Percentiles rank a stretch among this genome's conserved stretches.
Conservation (phyloP, 345 rosid genomes). For the Corymbia maculata region DNA sequence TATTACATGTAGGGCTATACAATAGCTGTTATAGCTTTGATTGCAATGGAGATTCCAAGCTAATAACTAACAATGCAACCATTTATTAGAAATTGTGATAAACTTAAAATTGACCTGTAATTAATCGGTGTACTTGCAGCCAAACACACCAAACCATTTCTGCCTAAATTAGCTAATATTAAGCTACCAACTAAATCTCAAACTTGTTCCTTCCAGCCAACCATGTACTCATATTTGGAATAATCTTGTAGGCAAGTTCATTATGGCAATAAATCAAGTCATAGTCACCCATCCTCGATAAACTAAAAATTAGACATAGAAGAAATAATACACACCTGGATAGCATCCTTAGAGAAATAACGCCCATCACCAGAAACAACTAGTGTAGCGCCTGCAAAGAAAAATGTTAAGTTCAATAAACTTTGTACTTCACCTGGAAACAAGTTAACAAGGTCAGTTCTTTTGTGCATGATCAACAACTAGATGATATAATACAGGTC, state of each 20-base stretch:
- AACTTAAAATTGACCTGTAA: not conserved
- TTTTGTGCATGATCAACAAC: not conserved
- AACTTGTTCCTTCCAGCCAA: not conserved
- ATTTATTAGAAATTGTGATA: not conserved
- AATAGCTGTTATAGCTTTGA: not conserved
- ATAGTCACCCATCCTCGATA: not conserved
- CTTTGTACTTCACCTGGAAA: not conserved
- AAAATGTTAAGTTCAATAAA: not conserved
- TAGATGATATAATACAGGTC: not conserved
- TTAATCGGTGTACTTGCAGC: not conserved
- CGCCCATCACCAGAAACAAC: slow-evolving; percentile 99
- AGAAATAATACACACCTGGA: slow-evolving; percentile 49
- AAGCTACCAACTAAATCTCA: not conserved
- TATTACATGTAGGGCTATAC: not conserved
- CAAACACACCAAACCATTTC: not conserved
- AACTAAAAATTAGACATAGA: not conserved
- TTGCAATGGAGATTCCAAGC: not conserved
- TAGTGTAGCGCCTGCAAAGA: slow-evolving; percentile 74
- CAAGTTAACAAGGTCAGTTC: not conserved
- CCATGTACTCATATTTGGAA: not conserved
- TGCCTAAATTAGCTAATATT: not conserved
- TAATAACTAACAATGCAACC: not conserved
- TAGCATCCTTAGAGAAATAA: slow-evolving; percentile 85
- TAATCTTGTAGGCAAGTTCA: not conserved
- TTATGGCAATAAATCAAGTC: not conserved